A percentile compares a stretch with the other conserved stretches of the same genome.
phyloP scores from a whole-genome alignment of 2,329 filamentous ascomycete species.

The Furcasterigmium sp. region DNA sequence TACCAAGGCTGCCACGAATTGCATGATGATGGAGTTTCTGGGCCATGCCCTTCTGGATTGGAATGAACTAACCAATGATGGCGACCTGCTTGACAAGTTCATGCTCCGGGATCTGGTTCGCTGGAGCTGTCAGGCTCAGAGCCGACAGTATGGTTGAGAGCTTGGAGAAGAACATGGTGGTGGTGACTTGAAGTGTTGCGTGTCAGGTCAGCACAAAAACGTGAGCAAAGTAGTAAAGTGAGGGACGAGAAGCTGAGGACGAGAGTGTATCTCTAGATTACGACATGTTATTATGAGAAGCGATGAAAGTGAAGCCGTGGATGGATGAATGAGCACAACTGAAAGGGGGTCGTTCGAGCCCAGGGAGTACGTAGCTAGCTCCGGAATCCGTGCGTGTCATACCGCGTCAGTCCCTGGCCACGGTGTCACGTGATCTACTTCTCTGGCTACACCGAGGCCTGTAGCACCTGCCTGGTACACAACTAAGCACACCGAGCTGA shows the following conservation, averaged over 20 bases:
- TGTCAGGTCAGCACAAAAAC: background rate
- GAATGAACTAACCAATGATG: conserved; percentile 18
- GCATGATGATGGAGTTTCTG: too few relatives aligned
- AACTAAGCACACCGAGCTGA: background rate
- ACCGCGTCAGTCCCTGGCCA: background rate
- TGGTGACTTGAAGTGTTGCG: background rate
- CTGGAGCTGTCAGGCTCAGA: conserved; percentile 11
- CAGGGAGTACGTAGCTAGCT: too few relatives aligned
- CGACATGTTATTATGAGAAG: background rate
- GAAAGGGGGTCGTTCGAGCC: background rate
- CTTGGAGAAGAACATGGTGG: conserved; percentile 7
- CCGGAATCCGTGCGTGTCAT: too few relatives aligned
- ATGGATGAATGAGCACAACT: background rate
- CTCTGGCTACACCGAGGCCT: background rate
- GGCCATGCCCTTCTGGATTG: too few relatives aligned
- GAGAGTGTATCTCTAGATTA: background rate
- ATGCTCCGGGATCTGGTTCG: conserved; percentile 5
- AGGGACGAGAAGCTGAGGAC: background rate
- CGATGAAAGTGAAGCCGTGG: conserved; percentile 3
- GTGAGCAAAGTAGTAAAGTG: background rate
- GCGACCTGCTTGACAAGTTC: conserved; percentile 16
- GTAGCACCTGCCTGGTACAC: background rate
- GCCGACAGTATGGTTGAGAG: conserved; percentile 13
- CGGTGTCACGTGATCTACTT: background rate
- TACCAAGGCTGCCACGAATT: too few relatives aligned